These are phyloP conservation scores for Boletellus deceptivus DNA, from an alignment of 1,284 basidiomycete genomes.

Conservation along the genomic window DNA sequence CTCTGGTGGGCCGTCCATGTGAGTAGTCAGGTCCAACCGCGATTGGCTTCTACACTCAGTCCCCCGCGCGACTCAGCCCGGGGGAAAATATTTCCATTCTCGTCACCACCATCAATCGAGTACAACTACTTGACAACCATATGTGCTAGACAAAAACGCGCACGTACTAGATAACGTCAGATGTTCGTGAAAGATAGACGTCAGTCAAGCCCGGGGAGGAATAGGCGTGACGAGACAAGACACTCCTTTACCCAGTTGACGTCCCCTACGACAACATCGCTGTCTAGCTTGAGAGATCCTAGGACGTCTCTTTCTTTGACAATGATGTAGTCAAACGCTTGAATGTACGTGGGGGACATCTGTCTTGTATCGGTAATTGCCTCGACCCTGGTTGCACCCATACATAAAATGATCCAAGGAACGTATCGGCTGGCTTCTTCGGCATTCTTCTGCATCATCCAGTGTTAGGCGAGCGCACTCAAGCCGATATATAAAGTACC, in stretches of 20 bases:
- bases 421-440: conserved; percentile 37
- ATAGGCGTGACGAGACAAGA: conserved; percentile 48
- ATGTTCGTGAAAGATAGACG: neutral
- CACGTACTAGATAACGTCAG: conserved; percentile 8
- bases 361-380: conserved; percentile 43
- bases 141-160: conserved; percentile 11
- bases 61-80: neutral
- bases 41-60: neutral
- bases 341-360: conserved; percentile 31
- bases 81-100: conserved; percentile 21
- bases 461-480: conserved; percentile 1
- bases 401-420: conserved; percentile 63
- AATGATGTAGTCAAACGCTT: conserved; percentile 63
- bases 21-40: conserved; percentile 24
- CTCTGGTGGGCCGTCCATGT: conserved; percentile 38
- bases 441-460: conserved; percentile 13
- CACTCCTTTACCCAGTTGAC: conserved; percentile 83
- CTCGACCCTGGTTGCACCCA: conserved; percentile 72
- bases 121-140: neutral
- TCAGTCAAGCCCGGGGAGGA: conserved; percentile 14
- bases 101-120: neutral
- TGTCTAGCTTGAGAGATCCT: conserved; percentile 26
- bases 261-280: conserved; percentile 40
- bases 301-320: conserved; percentile 48
- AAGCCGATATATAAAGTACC: conserved; percentile 22